These are phyloP conservation scores for Holtermannia corniformis DNA, from an alignment of 768 basidiomycete genomes.

Conservation along the genomic window DNA sequence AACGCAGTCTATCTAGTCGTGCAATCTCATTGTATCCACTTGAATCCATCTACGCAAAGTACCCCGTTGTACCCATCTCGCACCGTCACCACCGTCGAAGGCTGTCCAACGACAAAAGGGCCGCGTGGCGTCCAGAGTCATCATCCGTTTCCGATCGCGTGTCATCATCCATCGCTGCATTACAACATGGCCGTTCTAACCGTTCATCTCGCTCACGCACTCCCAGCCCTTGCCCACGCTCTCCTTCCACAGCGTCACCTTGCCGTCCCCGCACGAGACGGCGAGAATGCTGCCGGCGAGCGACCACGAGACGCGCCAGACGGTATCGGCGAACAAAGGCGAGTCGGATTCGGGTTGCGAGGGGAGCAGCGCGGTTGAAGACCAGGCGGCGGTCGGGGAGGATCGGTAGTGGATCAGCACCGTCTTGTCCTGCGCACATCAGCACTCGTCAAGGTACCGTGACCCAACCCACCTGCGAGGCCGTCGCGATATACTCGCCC, in stretches of 20 bases:
- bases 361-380: slow-evolving; percentile 39
- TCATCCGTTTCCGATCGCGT: too few species aligned
- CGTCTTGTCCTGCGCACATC: slow-evolving; percentile 42
- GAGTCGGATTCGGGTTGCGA: slow-evolving; percentile 45
- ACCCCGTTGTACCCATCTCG: too few species aligned
- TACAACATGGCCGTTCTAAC: not conserved
- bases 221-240: slow-evolving; percentile 92
- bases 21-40: too few species aligned
- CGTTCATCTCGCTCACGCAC: slow-evolving; percentile 65
- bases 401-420: slow-evolving; percentile 40
- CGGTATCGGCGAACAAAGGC: slow-evolving; percentile 90
- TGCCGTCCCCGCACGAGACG: slow-evolving; percentile 94
- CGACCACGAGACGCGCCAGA: slow-evolving; percentile 99
- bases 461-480: too few species aligned
- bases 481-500: slow-evolving; percentile 88
- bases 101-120: too few species aligned
- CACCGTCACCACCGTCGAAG: too few species aligned
- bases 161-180: not conserved
- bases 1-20: too few species aligned
- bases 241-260: slow-evolving; percentile 98
- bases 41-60: too few species aligned
- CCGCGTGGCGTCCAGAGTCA: too few species aligned
- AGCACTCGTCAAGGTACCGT: too few species aligned
- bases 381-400: slow-evolving; percentile 34
- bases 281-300: slow-evolving; percentile 91